Conservation (phyloP, 495 filamentous ascomycete genomes). For the Xylaria nigripes region DNA sequence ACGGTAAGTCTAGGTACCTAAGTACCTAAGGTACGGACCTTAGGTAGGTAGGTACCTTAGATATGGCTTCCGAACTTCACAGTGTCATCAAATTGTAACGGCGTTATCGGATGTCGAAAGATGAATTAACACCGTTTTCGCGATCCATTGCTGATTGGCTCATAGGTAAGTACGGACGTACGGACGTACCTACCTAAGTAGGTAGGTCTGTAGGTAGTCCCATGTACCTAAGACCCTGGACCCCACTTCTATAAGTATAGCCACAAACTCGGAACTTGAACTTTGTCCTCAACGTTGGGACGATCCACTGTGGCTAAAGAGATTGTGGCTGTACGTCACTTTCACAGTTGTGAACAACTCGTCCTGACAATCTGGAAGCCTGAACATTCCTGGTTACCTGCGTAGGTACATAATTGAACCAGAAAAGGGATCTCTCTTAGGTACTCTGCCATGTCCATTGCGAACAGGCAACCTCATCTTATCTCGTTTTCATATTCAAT, state of each 20-base stretch:
- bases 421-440: neutral
- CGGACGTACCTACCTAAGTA: too few relatives aligned
- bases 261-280: too few relatives aligned
- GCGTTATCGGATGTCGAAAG: constrained; percentile 11
- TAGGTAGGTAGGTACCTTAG: too few relatives aligned
- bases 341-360: neutral
- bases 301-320: neutral
- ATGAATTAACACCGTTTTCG: constrained; percentile 24
- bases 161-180: neutral
- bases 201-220: too few relatives aligned
- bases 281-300: neutral
- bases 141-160: constrained; percentile 25
- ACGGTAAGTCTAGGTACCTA: too few relatives aligned
- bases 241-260: neutral
- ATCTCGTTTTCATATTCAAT: neutral
- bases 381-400: neutral
- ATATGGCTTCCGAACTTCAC: too few relatives aligned
- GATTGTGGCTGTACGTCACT: neutral
- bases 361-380: neutral
- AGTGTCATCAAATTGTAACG: too few relatives aligned
- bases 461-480: neutral
- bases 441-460: neutral
- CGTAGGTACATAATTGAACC: neutral
- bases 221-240: neutral
- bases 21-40: too few relatives aligned